Base-by-base conservation (phyloP, 2,329 filamentous ascomycete genomes). In the Geosmithia flava region DNA sequence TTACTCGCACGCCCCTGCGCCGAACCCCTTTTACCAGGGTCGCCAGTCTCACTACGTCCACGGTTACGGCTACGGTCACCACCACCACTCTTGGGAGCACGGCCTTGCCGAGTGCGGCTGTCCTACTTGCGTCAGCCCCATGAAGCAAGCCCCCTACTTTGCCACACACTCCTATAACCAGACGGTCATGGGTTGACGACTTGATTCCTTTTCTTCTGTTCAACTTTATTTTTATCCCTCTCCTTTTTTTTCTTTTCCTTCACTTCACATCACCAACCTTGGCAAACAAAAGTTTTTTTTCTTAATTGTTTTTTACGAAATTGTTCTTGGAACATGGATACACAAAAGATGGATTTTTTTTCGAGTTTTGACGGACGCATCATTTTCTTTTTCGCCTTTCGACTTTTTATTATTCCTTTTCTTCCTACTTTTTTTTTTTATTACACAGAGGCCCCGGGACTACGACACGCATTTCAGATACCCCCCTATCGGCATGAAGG, bases 71-170 rank as follows among this genome's bases (percentile, higher is more conserved):
- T 75, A 76, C 52, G 55, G 58, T 49, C 61, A 59, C 33, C 47
- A 48, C 46, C 59, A 58, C 27, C 61, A 69, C 45, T 65, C 68
- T 27, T 80, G 76, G 76, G 75, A 79, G 50, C 67, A 72, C 15
- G 68, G 62, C 43, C 55, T 68, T 27, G 64, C 67, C 7, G 75
- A 76, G 49, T 78, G 74, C 61, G 68, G 61, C 49, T 79, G 74
- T 51, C 53, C 62, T 29, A 65, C 62, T 51, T 78, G 75, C 54
- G 58, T 65, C 29, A 62, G 68, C 17, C 60, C 68, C 8, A 62
- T 68, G 55, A 75, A 76, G 59, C 64, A 70, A 13, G 56, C 62
- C 3, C 58, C 66, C 1, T 78, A 77, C 58, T 74, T 78, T 51
- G 60, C 66, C 45, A 56, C 67, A 20, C 69, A 74, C 47, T 62